phyloP scores from a whole-genome alignment of 805 yeast genomes.

The baker's yeast (Saccharomyces cerevisiae) region DNA sequence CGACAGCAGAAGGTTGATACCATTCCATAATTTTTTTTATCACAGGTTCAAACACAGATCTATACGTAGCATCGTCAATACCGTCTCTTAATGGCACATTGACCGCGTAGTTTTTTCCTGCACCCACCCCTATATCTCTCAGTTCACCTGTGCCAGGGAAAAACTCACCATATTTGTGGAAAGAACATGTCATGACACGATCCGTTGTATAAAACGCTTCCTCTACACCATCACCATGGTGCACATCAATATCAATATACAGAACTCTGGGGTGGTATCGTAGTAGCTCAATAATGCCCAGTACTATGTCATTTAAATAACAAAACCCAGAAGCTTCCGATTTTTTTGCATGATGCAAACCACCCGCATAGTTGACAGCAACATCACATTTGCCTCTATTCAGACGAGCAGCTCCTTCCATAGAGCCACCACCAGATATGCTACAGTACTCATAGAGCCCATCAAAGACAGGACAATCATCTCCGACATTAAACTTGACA shows the following conservation, averaged over 20 bases:
- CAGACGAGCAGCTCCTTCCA: constrained; percentile 84
- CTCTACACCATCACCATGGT: constrained; percentile 97
- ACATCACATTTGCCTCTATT: constrained; percentile 84
- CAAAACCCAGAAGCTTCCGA: constrained; percentile 93
- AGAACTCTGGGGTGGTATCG: constrained; percentile 87
- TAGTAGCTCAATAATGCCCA: constrained; percentile 75
- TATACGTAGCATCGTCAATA: constrained; percentile 84
- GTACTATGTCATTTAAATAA: constrained; percentile 87
- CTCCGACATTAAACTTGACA: constrained; percentile 83
- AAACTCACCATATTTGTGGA: constrained; percentile 93
- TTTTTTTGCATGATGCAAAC: constrained; percentile 93
- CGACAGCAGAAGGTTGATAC: constrained; percentile 89
- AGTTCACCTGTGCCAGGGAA: constrained; percentile 96
- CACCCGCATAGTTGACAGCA: constrained; percentile 95
- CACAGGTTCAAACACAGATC: constrained; percentile 66
- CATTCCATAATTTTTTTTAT: constrained; percentile 85
- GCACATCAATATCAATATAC: constrained; percentile 89
- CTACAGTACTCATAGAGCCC: constrained; percentile 88
- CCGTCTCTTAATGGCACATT: constrained; percentile 94
- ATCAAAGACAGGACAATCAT: constrained; percentile 90
- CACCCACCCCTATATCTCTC: constrained; percentile 81
- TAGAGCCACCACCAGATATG: constrained; percentile 85
- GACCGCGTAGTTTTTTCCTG: constrained; percentile 79
- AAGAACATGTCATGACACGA: constrained; percentile 91
- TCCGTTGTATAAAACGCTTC: constrained; percentile 94